A percentile compares a stretch with the other conserved stretches of the same genome.
phyloP scores from a whole-genome alignment of 495 filamentous ascomycete species.

The Penicillium maclennaniae region DNA sequence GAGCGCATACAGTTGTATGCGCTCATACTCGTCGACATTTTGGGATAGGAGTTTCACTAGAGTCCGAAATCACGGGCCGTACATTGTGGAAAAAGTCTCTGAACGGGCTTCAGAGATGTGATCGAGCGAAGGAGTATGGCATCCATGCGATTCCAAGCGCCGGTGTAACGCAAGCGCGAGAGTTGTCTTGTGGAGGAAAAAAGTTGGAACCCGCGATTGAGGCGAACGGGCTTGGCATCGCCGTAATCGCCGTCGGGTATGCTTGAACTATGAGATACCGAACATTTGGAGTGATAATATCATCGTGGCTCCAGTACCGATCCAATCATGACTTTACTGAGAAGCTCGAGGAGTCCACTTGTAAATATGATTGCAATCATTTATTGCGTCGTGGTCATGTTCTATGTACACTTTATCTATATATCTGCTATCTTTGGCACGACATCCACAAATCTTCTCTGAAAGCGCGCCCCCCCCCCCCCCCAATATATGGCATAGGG shows the following conservation, averaged over 20 bases:
- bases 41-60: not conserved
- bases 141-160: not conserved
- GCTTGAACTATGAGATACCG: too few species aligned
- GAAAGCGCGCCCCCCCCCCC: too few species aligned
- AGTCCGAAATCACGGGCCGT: not conserved
- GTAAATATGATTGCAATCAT: not conserved
- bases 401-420: conserved; percentile 28
- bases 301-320: too few species aligned
- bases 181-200: not conserved
- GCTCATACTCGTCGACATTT: conserved; percentile 10
- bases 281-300: too few species aligned
- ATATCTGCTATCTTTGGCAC: conserved; percentile 7
- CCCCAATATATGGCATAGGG: conserved; percentile 10
- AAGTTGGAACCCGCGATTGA: not conserved
- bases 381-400: conserved; percentile 6
- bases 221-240: not conserved
- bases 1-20: conserved; percentile 4
- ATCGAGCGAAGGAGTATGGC: not conserved
- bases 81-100: not conserved
- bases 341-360: not conserved
- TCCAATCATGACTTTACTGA: not conserved
- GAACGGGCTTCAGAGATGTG: not conserved
- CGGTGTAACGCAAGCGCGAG: not conserved
- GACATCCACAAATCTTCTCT: not conserved
- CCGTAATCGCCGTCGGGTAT: too few species aligned